Evolutionary conservation across 177 flowering plant genomes (phyloP), one percentile per base, ranked within the genome.

Genomic region (Vitis hybrid): DNA sequence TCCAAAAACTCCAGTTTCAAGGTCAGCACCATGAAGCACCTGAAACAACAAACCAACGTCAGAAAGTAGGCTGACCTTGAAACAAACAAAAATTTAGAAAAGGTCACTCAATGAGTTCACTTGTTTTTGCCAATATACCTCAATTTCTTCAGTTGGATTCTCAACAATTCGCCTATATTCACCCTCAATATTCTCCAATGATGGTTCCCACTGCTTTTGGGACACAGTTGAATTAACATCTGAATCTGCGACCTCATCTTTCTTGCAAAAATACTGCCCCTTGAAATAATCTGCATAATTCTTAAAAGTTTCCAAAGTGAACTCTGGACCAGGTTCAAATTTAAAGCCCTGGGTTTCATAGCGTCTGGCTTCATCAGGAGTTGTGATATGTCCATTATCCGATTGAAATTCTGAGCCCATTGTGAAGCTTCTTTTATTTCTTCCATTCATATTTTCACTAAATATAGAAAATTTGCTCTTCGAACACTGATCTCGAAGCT

Each of bases 81-180:
- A 62, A 52, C 10, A 66, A 35, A 32, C 12, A 11, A 63, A 56
- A 70, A 48, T 12, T 8, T 11, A 35, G 18, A 27, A 54, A 48
- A 68, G 13, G 11, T 24, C 24, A 46, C 24, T 21, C 40, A 24
- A n/a, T 24, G 15, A n/a, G 13, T 3, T 18, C 16, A 62, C 18
- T 50, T 1, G 4, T 13, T 4, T 57, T 57, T 61, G 30, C 49
- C 46, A 67, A 35, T 74, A 69, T 82, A 90, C 97, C 95, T 90
- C 92, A 67, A 92, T 81, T 70, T 82, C 88, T 75, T 87, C 86
- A 67, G 85, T 82, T 65, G 88, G 88, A 60, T 79, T 84, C 78
- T 88, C 89, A 66, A 84, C 80, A 67, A 92, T 81, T 52, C 87
- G 79, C 85, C 88, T 81, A 68, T 90, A 91, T 79, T 90, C 96